Conservation (phyloP, 805 yeast species). For the Metschnikowia rubicola region DNA sequence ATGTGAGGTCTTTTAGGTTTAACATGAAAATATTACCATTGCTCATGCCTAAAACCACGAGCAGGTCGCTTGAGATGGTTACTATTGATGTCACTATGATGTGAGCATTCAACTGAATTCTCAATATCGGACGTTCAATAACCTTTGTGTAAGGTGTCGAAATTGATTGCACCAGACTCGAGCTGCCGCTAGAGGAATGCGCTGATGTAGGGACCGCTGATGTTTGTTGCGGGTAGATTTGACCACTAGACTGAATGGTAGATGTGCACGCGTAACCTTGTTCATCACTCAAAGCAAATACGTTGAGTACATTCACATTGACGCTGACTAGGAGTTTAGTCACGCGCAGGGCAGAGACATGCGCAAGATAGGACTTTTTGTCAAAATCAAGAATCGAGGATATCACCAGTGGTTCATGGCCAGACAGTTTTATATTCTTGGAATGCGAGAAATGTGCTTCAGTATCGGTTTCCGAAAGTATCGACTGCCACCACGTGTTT, state of each 20-base stretch:
- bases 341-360: slow-evolving; percentile 27
- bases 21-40: slow-evolving; percentile 66
- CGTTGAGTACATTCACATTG: slow-evolving; percentile 50
- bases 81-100: slow-evolving; percentile 41
- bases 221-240: slow-evolving; percentile 17
- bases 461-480: neutral
- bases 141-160: slow-evolving; percentile 27
- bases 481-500: slow-evolving; percentile 2
- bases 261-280: slow-evolving; percentile 23
- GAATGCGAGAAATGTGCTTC: neutral
- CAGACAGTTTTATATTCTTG: neutral
- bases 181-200: slow-evolving; percentile 12
- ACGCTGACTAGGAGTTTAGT: slow-evolving; percentile 39
- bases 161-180: slow-evolving; percentile 6
- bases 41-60: slow-evolving; percentile 58
- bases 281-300: slow-evolving; percentile 35
- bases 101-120: slow-evolving; percentile 35
- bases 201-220: neutral
- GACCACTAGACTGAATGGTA: slow-evolving; percentile 19
- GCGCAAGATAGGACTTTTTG: slow-evolving; percentile 27
- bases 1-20: slow-evolving; percentile 45
- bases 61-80: slow-evolving; percentile 37
- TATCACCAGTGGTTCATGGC: slow-evolving; percentile 8
- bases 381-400: slow-evolving; percentile 31
- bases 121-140: slow-evolving; percentile 44